phyloP scores from a whole-genome alignment of 371 early-diverging fungal genomes.

The Coemansia sp. region DNA sequence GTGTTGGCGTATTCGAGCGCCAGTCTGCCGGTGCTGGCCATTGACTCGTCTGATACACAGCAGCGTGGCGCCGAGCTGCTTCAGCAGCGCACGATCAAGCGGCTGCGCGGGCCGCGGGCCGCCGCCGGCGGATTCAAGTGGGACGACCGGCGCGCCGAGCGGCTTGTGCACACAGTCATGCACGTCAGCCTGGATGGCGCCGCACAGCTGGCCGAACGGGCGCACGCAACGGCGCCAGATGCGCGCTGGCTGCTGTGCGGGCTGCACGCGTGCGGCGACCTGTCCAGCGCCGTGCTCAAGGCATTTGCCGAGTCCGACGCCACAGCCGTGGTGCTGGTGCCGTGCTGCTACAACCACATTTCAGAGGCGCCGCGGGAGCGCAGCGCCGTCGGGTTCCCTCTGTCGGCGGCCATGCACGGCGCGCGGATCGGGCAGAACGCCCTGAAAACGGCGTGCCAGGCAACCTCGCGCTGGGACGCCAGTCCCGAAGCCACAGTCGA shows the following conservation, averaged over 20 bases:
- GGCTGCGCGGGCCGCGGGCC: conserved; percentile 23
- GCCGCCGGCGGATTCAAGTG: conserved; percentile 19
- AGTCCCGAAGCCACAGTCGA: conserved; percentile 58
- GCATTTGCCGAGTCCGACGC: conserved; percentile 70
- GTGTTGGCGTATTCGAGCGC: conserved; percentile 64
- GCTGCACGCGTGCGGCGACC: conserved; percentile 84
- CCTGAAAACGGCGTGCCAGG: conserved; percentile 81
- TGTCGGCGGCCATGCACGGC: conserved; percentile 53
- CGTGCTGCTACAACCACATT: conserved; percentile 85
- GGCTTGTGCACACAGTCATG: conserved; percentile 28
- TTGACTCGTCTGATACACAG: conserved; percentile 75
- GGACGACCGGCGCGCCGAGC: conserved; percentile 7
- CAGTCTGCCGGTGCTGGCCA: conserved; percentile 70
- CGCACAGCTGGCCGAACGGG: conserved; percentile 5
- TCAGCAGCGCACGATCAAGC: conserved; percentile 54
- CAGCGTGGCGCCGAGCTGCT: conserved; percentile 75
- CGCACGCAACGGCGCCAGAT: conserved; percentile 16
- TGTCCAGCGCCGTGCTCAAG: conserved; percentile 70
- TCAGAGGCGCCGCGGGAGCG: conserved; percentile 46
- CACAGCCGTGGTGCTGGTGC: conserved; percentile 69
- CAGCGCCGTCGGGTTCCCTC: conserved; percentile 61
- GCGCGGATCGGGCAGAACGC: conserved; percentile 67
- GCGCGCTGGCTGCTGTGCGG: conserved; percentile 73
- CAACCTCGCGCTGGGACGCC: conserved; percentile 73
- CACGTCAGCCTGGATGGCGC: conserved; percentile 27